Conservation (phyloP, 768 basidiomycete species). For the Goffeauzyma gilvescens region DNA sequence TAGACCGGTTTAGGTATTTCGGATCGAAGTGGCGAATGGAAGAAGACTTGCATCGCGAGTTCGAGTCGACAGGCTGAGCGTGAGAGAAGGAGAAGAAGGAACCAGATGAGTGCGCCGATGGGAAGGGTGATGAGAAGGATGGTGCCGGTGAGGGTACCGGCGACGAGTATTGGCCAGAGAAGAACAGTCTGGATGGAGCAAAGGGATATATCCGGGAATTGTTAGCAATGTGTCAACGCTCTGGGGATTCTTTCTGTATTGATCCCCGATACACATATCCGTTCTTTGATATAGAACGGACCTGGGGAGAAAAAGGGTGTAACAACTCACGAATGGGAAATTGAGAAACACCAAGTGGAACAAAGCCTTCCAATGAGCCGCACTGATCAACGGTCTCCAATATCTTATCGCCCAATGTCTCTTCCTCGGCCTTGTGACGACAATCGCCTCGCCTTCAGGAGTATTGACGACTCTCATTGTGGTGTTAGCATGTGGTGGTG, state of each 20-base stretch:
- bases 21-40: conserved; percentile 17
- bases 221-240: background rate
- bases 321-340: conserved; percentile 29
- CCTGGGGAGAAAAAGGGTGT: too few relatives aligned
- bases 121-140: conserved; percentile 28
- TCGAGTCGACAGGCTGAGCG: conserved; percentile 28
- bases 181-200: conserved; percentile 19
- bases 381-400: conserved; percentile 16
- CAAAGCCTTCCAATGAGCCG: conserved; percentile 22
- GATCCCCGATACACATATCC: too few relatives aligned
- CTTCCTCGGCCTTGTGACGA: conserved; percentile 6
- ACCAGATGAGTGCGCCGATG: conserved; percentile 28
- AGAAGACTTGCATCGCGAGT: conserved; percentile 27
- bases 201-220: too few relatives aligned
- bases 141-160: conserved; percentile 28
- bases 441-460: conserved; percentile 6
- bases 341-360: conserved; percentile 26
- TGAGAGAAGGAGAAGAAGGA: conserved; percentile 27
- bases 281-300: too few relatives aligned
- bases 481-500: conserved; percentile 4
- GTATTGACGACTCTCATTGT: conserved; percentile 4
- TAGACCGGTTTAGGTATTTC: conserved; percentile 13
- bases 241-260: too few relatives aligned
- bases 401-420: conserved; percentile 17
- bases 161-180: conserved; percentile 28